Evolutionary conservation across 2,329 filamentous ascomycete genomes (phyloP).

Genomic region (Botrytis porri): DNA sequence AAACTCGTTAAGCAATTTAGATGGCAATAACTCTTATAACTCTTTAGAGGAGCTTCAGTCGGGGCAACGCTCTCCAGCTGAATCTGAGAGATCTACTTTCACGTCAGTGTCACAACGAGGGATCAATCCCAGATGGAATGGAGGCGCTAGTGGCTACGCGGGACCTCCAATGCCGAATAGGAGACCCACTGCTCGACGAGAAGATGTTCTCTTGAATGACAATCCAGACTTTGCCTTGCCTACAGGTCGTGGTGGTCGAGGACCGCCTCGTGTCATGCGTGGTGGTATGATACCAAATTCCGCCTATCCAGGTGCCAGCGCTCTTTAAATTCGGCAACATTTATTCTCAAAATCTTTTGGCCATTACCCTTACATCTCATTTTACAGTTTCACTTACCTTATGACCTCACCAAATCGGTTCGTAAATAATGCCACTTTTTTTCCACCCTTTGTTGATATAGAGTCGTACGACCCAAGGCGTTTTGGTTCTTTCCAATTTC

Average conservation of each 20-base stretch:
- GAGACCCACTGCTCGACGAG: conserved; percentile 45
- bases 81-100: conserved; percentile 80
- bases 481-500: conserved; percentile 9
- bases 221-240: conserved; percentile 87
- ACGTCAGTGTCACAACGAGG: conserved; percentile 87
- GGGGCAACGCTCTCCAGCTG: conserved; percentile 66
- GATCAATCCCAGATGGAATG: conserved; percentile 82
- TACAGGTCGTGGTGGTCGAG: conserved; percentile 34
- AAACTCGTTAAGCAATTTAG: conserved; percentile 26
- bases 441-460: conserved; percentile 28
- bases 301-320: conserved; percentile 46
- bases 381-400: conserved; percentile 23
- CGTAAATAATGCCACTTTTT: conserved; percentile 31
- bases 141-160: conserved; percentile 32
- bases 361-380: conserved; percentile 22
- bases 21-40: conserved; percentile 48
- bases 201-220: conserved; percentile 70
- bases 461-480: conserved; percentile 23
- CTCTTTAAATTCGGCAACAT: conserved; percentile 23
- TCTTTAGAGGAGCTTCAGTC: conserved; percentile 63
- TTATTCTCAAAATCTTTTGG: conserved; percentile 22
- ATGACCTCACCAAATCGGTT: conserved; percentile 6
- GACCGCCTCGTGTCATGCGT: conserved; percentile 24
- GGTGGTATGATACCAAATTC: conserved; percentile 49
- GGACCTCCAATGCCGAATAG: conserved; percentile 39